A percentile compares a stretch with the other conserved stretches of the same genome.
phyloP scores from a whole-genome alignment of 192 early-diverging fungal genomes.

The Coemansia sp. region DNA sequence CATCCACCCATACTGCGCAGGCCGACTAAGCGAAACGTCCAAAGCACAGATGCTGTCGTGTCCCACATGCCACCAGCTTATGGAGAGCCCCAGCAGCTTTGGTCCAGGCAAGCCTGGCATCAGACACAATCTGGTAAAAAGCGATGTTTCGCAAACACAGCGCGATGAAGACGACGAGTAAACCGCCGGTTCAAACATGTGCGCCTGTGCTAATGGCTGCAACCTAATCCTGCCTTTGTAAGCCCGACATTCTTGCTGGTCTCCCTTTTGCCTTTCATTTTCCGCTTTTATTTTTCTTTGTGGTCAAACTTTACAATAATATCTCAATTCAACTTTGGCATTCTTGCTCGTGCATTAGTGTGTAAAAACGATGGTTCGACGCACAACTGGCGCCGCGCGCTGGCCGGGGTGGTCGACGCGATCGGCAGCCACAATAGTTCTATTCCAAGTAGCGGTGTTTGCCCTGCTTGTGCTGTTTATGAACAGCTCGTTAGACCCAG shows the following conservation, averaged over 20 bases:
- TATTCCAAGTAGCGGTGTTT: constrained; percentile 19
- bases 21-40: constrained; percentile 9
- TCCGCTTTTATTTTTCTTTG: background rate
- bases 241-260: too few species aligned
- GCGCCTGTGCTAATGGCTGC: background rate
- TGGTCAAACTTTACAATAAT: background rate
- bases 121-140: background rate
- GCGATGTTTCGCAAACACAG: background rate
- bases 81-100: constrained; percentile 13
- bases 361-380: background rate
- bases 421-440: constrained; percentile 7
- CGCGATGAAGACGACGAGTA: background rate
- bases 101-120: constrained; percentile 29
- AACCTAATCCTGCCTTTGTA: background rate
- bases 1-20: constrained; percentile 36
- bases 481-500: constrained; percentile 17
- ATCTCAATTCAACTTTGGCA: background rate
- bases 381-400: background rate
- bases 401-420: background rate
- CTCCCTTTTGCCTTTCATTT: background rate
- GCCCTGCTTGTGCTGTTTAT: constrained; percentile 24
- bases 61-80: constrained; percentile 21
- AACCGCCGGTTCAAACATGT: background rate
- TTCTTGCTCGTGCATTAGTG: background rate
- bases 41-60: constrained; percentile 12